Conservation (phyloP, 257 asterid genomes). For the Hygrophila difformis region DNA sequence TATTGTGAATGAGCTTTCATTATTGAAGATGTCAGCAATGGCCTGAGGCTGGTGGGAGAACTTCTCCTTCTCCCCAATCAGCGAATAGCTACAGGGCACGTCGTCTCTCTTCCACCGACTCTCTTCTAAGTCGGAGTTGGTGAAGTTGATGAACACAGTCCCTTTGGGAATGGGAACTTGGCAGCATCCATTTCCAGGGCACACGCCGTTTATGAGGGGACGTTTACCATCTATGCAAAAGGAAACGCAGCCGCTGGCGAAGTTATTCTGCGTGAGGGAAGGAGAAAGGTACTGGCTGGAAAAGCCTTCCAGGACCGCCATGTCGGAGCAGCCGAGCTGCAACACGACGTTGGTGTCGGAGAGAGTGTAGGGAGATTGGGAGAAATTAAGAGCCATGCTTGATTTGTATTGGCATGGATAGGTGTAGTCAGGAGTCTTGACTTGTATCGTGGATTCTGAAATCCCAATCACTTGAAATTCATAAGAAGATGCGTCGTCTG, state of each 20-base stretch:
- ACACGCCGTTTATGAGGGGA: slow-evolving; percentile 16
- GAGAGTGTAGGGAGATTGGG: slow-evolving; percentile 19
- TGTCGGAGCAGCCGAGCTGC: too few relatives aligned
- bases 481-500: slow-evolving; percentile 9
- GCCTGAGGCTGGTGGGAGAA: too few relatives aligned
- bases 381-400: slow-evolving; percentile 18
- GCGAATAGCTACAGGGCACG: slow-evolving; percentile 18
- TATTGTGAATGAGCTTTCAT: too few relatives aligned
- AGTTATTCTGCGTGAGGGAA: slow-evolving; percentile 8
- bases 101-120: slow-evolving; percentile 5
- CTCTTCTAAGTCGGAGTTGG: slow-evolving; percentile 13
- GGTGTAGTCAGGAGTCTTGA: slow-evolving; percentile 17
- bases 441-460: slow-evolving; percentile 10
- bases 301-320: slow-evolving; percentile 15
- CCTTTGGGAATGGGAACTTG: slow-evolving; percentile 21
- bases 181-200: slow-evolving; percentile 30
- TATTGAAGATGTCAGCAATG: too few relatives aligned
- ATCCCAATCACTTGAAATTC: slow-evolving; percentile 8
- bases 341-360: slow-evolving; percentile 22
- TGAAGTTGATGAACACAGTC: slow-evolving; percentile 10
- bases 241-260: slow-evolving; percentile 20
- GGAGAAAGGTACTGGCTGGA: slow-evolving; percentile 10
- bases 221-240: slow-evolving; percentile 18
- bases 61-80: slow-evolving; percentile 19
- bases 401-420: neutral